These are phyloP conservation scores for Acer yangbiense DNA, from an alignment of 345 rosid species.

Conservation along the genomic window DNA sequence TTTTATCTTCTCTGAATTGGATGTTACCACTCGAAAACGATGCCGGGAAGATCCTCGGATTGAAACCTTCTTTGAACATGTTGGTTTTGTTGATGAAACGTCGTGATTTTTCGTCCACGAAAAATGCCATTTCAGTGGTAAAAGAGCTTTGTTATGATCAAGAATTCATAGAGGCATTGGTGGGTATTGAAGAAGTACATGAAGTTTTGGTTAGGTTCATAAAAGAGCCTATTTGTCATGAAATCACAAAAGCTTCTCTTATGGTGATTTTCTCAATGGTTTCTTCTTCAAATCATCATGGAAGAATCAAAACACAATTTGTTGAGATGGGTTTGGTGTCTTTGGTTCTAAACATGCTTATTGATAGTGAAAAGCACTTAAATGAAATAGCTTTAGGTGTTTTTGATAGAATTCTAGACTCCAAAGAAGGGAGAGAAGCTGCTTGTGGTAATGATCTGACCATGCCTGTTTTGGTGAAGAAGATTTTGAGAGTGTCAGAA, in stretches of 20 bases:
- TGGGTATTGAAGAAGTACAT: conserved; percentile 26
- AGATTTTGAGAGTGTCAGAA: conserved; percentile 39
- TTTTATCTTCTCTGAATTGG: conserved; percentile 32
- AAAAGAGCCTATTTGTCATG: conserved; percentile 30
- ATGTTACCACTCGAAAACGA: conserved; percentile 44
- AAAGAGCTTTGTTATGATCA: conserved; percentile 33
- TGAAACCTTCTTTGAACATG: conserved; percentile 31
- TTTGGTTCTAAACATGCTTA: conserved; percentile 26
- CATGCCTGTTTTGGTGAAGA: conserved; percentile 51
- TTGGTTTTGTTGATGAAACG: conserved; percentile 38
- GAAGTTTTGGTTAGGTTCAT: conserved; percentile 29
- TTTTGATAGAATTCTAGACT: conserved; percentile 36
- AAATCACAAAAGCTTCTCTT: conserved; percentile 43
- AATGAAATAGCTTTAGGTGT: conserved; percentile 42
- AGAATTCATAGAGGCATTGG: conserved; percentile 18
- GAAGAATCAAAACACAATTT: conserved; percentile 19
- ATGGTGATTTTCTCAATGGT: conserved; percentile 37
- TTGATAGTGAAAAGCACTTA: conserved; percentile 35
- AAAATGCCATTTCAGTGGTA: conserved; percentile 34
- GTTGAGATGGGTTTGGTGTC: conserved; percentile 37
- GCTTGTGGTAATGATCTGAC: conserved; percentile 42
- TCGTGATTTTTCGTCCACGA: conserved; percentile 27
- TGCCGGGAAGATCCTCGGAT: conserved; percentile 31
- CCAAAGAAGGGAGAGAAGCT: conserved; percentile 37
- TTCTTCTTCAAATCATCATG: conserved; percentile 14